Evolutionary conservation across 768 basidiomycete genomes (phyloP).

Genomic region (Austroboletus eburneus): DNA sequence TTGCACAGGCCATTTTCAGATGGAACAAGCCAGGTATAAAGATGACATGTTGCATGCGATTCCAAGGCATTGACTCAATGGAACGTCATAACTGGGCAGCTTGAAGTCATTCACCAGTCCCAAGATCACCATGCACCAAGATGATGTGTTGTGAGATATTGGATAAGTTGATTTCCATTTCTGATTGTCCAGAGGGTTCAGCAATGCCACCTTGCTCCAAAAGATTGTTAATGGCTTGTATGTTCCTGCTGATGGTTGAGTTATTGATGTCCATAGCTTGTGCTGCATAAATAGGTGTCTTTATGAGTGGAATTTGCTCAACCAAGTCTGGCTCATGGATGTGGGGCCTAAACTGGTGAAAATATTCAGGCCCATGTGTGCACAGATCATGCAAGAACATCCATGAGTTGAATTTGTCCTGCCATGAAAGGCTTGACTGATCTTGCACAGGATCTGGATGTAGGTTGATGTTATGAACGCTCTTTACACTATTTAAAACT

Average conservation of each 20-base stretch:
- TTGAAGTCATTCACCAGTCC: not conserved
- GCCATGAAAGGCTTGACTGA: too few relatives aligned
- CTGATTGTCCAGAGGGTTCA: not conserved
- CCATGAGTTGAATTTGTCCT: not conserved
- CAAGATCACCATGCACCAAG: not conserved
- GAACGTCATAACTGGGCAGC: not conserved
- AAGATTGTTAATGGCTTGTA: not conserved
- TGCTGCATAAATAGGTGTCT: not conserved
- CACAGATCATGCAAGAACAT: not conserved
- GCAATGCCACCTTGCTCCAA: not conserved
- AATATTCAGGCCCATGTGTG: not conserved
- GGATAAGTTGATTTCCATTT: not conserved
- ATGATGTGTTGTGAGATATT: not conserved
- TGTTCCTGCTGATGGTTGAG: not conserved
- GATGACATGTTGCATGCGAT: conserved; percentile 29
- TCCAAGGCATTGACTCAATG: conserved; percentile 28
- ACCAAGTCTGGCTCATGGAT: not conserved
- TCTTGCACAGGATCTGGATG: too few relatives aligned
- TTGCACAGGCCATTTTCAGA: conserved; percentile 31
- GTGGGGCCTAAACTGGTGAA: not conserved
- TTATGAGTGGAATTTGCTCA: not conserved
- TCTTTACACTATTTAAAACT: too few relatives aligned
- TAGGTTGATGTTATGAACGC: too few relatives aligned
- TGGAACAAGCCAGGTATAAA: conserved; percentile 35
- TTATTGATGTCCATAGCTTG: not conserved